Evolutionary conservation across 768 basidiomycete species (phyloP), one percentile per base, ranked within the genome.

Genomic region (Leccinum barrowsii): DNA sequence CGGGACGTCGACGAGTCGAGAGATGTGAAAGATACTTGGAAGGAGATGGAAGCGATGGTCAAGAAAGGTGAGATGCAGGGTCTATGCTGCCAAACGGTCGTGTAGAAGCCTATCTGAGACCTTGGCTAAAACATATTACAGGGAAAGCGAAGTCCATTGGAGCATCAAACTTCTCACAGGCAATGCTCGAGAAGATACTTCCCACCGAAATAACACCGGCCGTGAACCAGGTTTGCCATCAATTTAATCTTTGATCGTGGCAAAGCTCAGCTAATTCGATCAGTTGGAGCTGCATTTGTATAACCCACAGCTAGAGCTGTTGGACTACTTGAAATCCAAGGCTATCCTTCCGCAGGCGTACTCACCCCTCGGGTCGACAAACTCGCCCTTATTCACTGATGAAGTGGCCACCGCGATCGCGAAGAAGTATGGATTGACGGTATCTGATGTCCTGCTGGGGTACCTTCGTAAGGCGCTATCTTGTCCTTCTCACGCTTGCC

Each of bases 1-100:
- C 80, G 89, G 37, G 89, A 91, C 67, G 76, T 89, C 50, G 83
- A 86, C 63, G 78, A 80, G 64, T 76, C 81, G 42, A 89, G 89
- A 83, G 77, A 83, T 26, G 68, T 91, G 65, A 75, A 71, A 53
- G 81, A 92, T 52, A 93, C 93, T 13, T 94, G 92, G 91, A 84
- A 82, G 65, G 85, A 88, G 70, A 87, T 94, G 87, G 92, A 94
- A 70, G 83, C 76, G 10, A 62, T 92, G 30, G 71, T 84, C 59
- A 83, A 82, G 70, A 86, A 83, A 65, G 89, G 88, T 71, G 69
- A 75, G 55, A 11, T 42, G 19, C 40, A 26, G 17, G 5, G 21
- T 34, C 26, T 15, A 11, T 22, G n/a, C 19, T 17, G 10, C 40
- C 40, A n/a, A 42, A 32, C 4, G 34, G 2, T 13, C 49, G 55